A percentile compares a stretch with the other conserved stretches of the same genome.
phyloP scores from a whole-genome alignment of 2,329 filamentous ascomycete species.

The Fusarium vanettenii region DNA sequence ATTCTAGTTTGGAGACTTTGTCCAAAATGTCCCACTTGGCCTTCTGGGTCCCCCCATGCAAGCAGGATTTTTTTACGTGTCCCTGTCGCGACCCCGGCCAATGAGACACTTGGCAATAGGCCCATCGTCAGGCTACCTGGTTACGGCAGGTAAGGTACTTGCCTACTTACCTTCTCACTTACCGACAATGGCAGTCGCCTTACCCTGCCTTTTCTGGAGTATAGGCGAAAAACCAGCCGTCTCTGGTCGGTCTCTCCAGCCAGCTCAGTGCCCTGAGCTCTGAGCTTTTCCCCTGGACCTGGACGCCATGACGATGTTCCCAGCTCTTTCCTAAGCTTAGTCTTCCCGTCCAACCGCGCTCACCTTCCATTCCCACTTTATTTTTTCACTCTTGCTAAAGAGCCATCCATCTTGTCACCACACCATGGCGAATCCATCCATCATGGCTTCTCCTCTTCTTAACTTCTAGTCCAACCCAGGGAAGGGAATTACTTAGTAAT shows the following conservation, averaged over 20 bases:
- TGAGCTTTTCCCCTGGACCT: neutral
- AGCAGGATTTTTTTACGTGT: slow-evolving; percentile 20
- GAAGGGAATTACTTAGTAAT: too few species aligned
- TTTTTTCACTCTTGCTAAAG: neutral
- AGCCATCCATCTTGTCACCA: neutral
- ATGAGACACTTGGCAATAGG: slow-evolving; percentile 12
- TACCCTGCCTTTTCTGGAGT: slow-evolving; percentile 18
- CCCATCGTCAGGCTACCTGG: slow-evolving; percentile 26
- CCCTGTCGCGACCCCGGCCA: slow-evolving; percentile 21
- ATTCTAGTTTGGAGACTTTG: slow-evolving; percentile 38
- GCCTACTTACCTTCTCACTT: too few species aligned
- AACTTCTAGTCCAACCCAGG: neutral
- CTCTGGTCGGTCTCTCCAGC: neutral
- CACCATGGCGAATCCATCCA: neutral
- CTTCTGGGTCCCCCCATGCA: slow-evolving; percentile 12
- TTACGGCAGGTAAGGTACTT: slow-evolving; percentile 28
- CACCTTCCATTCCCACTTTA: slow-evolving; percentile 3
- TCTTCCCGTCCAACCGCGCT: neutral
- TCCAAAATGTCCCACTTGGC: slow-evolving; percentile 8
- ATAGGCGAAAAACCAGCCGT: neutral
- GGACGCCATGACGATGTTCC: neutral
- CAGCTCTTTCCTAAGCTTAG: neutral
- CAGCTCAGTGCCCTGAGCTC: too few species aligned
- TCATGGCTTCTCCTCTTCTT: neutral
- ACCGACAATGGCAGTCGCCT: slow-evolving; percentile 10